Percentiles rank a stretch among this genome's conserved stretches.
Conservation (phyloP, 225 moss, liverwort and hornwort species). For the Straminergon stramineum region DNA sequence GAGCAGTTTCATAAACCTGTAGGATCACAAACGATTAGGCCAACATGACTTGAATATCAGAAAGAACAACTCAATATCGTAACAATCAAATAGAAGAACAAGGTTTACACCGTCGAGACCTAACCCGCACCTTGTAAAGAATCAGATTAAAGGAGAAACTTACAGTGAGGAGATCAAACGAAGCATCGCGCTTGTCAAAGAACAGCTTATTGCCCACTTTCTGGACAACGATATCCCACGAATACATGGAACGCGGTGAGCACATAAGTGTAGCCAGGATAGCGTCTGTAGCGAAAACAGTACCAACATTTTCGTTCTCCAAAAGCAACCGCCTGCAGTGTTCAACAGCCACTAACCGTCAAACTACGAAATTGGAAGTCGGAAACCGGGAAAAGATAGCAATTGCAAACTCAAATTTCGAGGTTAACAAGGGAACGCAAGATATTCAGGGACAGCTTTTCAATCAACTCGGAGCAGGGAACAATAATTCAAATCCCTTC, state of each 20-base stretch:
- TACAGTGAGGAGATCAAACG: conserved; percentile 93
- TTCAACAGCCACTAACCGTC: neutral
- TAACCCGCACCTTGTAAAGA: neutral
- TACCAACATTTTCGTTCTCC: conserved; percentile 91
- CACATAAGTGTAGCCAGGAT: conserved; percentile 95
- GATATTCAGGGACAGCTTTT: neutral
- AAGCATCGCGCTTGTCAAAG: conserved; percentile 92
- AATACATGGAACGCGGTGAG: conserved; percentile 90
- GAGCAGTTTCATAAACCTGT: conserved; percentile 95
- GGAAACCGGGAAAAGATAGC: neutral
- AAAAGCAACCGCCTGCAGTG: conserved; percentile 61
- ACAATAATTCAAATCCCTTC: neutral
- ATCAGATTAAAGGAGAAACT: neutral
- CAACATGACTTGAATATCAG: neutral
- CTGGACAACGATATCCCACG: conserved; percentile 98
- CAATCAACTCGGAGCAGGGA: neutral
- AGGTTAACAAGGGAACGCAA: neutral
- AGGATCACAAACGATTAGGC: neutral
- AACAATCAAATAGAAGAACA: neutral
- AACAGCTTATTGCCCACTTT: conserved; percentile 96
- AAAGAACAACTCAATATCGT: neutral
- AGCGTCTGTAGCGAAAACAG: conserved; percentile 97
- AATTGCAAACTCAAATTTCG: neutral
- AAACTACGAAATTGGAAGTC: neutral
- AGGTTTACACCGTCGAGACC: neutral